These are phyloP conservation scores for Harringtonia aguacate DNA, from an alignment of 2,329 filamentous ascomycete genomes.

Conservation along the genomic window DNA sequence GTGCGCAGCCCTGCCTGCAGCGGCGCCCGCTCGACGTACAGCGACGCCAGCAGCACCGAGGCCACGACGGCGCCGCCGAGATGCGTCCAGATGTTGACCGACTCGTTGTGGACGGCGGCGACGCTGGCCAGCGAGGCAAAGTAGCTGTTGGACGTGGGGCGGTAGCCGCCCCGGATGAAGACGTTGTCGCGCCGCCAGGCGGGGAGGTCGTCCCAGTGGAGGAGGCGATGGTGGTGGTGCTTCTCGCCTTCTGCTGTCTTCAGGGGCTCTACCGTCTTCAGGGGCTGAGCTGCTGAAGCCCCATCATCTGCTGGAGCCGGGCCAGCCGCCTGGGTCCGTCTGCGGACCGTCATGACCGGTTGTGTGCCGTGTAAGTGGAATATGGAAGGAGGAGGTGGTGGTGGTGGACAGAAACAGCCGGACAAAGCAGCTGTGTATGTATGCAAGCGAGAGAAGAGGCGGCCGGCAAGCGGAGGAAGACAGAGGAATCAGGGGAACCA, in stretches of 20 bases:
- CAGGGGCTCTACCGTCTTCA: too few relatives aligned
- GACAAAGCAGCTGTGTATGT: too few relatives aligned
- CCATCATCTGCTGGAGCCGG: too few relatives aligned
- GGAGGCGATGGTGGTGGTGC: conserved; percentile 17
- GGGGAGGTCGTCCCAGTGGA: conserved; percentile 49
- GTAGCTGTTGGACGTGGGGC: conserved; percentile 38
- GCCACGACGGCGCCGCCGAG: conserved; percentile 55
- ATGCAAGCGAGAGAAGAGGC: too few relatives aligned
- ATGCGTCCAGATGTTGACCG: conserved; percentile 54
- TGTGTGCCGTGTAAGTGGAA: neutral
- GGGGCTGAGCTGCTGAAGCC: too few relatives aligned
- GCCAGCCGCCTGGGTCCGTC: too few relatives aligned
- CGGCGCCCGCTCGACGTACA: conserved; percentile 31
- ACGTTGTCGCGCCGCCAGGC: conserved; percentile 50
- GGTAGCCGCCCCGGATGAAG: conserved; percentile 44
- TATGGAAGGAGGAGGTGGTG: neutral
- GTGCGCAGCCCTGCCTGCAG: neutral
- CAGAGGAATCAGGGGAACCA: too few relatives aligned
- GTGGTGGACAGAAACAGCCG: neutral
- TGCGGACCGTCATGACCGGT: too few relatives aligned
- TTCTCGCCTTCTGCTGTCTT: too few relatives aligned
- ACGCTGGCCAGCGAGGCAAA: conserved; percentile 33
- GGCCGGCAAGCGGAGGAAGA: too few relatives aligned
- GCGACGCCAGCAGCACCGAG: conserved; percentile 33
- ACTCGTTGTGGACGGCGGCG: conserved; percentile 48